These are phyloP conservation scores for Xylariaceae sp. DNA, from an alignment of 2,329 filamentous ascomycete species.

Conservation along the genomic window DNA sequence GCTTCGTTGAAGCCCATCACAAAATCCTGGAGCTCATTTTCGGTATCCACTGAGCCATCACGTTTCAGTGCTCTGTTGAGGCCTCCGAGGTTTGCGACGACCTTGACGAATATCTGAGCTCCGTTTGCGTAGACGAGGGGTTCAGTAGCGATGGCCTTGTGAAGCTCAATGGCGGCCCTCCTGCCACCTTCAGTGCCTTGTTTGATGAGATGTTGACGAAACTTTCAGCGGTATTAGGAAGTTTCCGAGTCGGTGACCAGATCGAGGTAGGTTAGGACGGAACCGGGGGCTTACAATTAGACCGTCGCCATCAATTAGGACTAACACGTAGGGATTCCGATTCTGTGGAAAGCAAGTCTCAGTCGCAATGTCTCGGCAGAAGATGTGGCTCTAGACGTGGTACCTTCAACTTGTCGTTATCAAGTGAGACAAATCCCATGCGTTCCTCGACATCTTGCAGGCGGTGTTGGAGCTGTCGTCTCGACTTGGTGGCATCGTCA, in stretches of 20 bases:
- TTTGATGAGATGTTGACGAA: constrained; percentile 61
- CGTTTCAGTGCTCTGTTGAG: constrained; percentile 58
- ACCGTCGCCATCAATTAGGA: constrained; percentile 69
- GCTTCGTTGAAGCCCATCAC: constrained; percentile 65
- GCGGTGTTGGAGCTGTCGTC: constrained; percentile 58
- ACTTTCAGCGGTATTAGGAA: constrained; percentile 49
- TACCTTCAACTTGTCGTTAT: constrained; percentile 57
- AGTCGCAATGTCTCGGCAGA: constrained; percentile 25
- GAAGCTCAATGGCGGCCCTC: constrained; percentile 57
- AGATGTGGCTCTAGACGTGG: constrained; percentile 14
- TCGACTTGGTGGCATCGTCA: constrained; percentile 53
- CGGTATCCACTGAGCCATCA: constrained; percentile 53
- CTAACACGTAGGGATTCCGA: constrained; percentile 64
- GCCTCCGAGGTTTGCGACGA: constrained; percentile 61
- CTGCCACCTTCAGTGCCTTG: constrained; percentile 64
- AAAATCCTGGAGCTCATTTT: constrained; percentile 61
- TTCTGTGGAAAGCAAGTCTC: constrained; percentile 47
- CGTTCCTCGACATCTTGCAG: constrained; percentile 49
- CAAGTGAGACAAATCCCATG: constrained; percentile 44
- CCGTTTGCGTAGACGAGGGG: constrained; percentile 54
- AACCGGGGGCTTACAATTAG: constrained; percentile 62
- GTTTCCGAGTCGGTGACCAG: constrained; percentile 15
- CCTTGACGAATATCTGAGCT: constrained; percentile 62
- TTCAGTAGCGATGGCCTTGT: constrained; percentile 52
- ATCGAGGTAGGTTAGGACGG: constrained; percentile 16